Evolutionary conservation across 306 rosid species (phyloP).

Genomic region (Fragaria iinumae): DNA sequence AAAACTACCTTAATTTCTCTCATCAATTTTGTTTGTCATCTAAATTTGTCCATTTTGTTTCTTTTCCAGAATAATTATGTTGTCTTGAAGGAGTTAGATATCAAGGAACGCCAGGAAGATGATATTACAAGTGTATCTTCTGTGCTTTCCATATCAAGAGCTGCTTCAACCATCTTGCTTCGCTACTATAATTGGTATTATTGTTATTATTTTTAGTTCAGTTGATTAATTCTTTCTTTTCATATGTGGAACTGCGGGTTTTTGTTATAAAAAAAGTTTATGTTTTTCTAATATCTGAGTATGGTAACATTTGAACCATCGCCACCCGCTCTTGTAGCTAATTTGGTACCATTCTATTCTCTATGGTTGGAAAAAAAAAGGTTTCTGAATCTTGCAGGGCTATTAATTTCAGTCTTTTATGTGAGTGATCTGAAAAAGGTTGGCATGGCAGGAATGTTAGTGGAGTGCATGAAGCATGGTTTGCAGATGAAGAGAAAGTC

Average conservation of each 20-base stretch:
- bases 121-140: constrained; percentile 48
- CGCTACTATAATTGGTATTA: constrained; percentile 59
- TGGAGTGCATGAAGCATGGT: constrained; percentile 66
- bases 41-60: neutral
- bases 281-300: neutral
- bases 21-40: neutral
- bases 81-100: constrained; percentile 58
- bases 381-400: neutral
- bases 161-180: constrained; percentile 54
- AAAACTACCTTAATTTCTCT: neutral
- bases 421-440: neutral
- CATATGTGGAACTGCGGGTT: neutral
- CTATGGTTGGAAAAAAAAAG: neutral
- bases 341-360: neutral
- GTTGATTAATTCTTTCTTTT: neutral
- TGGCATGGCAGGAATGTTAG: constrained; percentile 44
- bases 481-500: constrained; percentile 60
- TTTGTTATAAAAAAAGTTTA: neutral
- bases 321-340: neutral
- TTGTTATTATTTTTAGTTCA: neutral
- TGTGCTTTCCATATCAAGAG: constrained; percentile 55
- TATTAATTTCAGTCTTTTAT: neutral
- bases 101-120: constrained; percentile 57
- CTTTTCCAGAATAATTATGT: constrained; percentile 54
- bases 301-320: constrained; percentile 1